Conservation (phyloP, 2,329 filamentous ascomycete genomes). For the Neurospora sp. region DNA sequence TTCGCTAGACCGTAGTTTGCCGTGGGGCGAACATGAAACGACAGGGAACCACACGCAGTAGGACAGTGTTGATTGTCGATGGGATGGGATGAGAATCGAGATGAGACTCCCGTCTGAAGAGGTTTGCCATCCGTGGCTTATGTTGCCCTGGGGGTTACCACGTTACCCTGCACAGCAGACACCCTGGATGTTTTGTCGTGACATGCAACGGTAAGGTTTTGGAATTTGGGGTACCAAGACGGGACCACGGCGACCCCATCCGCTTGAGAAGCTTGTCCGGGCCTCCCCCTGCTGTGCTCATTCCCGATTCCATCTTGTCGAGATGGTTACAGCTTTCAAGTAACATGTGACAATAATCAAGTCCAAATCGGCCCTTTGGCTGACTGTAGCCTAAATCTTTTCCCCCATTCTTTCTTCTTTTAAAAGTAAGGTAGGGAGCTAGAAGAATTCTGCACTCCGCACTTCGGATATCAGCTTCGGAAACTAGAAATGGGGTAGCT, state of each 20-base stretch:
- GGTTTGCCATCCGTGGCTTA: neutral
- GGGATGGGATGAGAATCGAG: neutral
- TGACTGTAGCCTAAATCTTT: neutral
- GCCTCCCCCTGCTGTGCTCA: neutral
- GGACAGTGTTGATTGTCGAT: neutral
- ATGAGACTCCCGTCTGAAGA: neutral
- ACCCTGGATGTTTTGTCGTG: neutral
- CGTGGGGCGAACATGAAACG: slow-evolving; percentile 10
- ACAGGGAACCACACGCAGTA: neutral
- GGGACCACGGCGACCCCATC: neutral
- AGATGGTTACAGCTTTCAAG: neutral
- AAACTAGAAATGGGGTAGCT: neutral
- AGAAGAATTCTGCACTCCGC: neutral
- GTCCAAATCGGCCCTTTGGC: neutral
- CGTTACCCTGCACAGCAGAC: neutral
- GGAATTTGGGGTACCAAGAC: neutral
- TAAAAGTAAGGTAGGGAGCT: neutral
- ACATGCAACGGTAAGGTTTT: neutral
- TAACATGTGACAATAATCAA: neutral
- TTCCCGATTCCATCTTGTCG: neutral
- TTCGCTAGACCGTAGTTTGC: slow-evolving; percentile 14
- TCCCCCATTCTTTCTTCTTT: neutral
- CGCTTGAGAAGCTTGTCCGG: neutral
- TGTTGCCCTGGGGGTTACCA: neutral
- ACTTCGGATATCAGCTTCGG: neutral